These are phyloP conservation scores for Medakamo hakoo DNA, from an alignment of 139 green algal species.

Conservation along the genomic window DNA sequence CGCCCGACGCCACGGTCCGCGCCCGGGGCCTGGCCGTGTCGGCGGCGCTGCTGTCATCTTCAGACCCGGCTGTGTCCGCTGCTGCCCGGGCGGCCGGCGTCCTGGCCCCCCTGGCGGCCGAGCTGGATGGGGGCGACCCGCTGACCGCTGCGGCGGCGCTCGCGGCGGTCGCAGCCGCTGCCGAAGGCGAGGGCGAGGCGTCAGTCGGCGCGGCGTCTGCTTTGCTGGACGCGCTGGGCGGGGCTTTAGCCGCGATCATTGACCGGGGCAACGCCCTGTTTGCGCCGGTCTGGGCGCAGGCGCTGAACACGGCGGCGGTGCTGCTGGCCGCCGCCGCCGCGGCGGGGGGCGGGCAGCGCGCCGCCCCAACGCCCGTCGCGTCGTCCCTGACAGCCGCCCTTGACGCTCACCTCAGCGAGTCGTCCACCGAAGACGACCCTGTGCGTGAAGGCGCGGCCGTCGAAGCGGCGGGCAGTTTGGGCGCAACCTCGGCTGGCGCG, in stretches of 20 bases:
- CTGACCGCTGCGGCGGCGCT: not conserved
- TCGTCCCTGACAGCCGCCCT: not conserved
- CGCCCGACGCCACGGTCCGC: not conserved
- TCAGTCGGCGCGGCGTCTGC: not conserved
- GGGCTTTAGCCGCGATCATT: not conserved
- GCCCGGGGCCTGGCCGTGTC: not conserved
- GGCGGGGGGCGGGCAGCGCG: too few species aligned
- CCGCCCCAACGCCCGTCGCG: not conserved
- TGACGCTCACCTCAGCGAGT: too few species aligned
- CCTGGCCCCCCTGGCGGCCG: not conserved
- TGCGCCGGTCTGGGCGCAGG: not conserved
- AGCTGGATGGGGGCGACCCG: not conserved
- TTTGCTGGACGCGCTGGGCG: not conserved
- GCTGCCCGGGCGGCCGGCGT: not conserved
- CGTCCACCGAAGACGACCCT: too few species aligned
- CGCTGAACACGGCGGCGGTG: not conserved
- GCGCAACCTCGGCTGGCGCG: too few species aligned
- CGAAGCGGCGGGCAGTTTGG: too few species aligned
- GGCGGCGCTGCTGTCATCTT: not conserved
- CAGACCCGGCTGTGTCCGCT: not conserved
- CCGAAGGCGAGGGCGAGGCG: not conserved
- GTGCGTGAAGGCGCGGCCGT: too few species aligned
- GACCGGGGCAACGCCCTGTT: not conserved
- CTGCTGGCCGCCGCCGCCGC: not conserved
- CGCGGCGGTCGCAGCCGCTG: not conserved